Conservation (phyloP, 2,329 filamentous ascomycete genomes). For the Didymella lethalis region DNA sequence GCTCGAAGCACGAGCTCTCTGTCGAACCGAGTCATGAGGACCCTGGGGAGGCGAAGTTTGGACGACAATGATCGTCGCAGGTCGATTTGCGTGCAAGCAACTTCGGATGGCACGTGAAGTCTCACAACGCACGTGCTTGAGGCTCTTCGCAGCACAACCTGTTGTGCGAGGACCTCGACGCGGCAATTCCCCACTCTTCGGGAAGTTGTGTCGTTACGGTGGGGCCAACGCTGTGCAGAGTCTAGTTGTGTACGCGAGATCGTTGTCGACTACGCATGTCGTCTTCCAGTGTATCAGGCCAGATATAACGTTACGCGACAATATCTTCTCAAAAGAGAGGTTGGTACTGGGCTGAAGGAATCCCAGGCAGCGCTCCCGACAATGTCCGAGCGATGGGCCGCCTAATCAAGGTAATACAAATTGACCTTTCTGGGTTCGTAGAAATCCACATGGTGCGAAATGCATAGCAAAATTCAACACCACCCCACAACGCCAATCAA, state of each 20-base stretch:
- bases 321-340: conserved; percentile 6
- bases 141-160: conserved; percentile 9
- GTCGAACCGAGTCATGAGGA: conserved; percentile 26
- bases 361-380: conserved; percentile 1
- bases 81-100: neutral
- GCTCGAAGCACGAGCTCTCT: conserved; percentile 30
- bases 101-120: conserved; percentile 4
- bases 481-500: conserved; percentile 18
- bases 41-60: conserved; percentile 14
- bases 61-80: conserved; percentile 17
- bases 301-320: conserved; percentile 14
- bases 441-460: conserved; percentile 17
- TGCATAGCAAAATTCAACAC: conserved; percentile 10
- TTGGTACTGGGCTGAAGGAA: conserved; percentile 9
- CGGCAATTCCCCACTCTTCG: conserved; percentile 8
- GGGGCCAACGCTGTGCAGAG: conserved; percentile 5
- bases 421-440: conserved; percentile 3
- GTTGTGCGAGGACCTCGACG: conserved; percentile 5
- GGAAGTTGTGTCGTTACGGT: conserved; percentile 17
- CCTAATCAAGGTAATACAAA: conserved; percentile 21
- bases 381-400: conserved; percentile 19
- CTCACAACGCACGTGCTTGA: conserved; percentile 16
- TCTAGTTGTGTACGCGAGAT: conserved; percentile 9
- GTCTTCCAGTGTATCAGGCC: conserved; percentile 15
- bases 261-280: conserved; percentile 6